Base-by-base conservation (phyloP, 2,329 filamentous ascomycete genomes). In the Curvularia sp. region DNA sequence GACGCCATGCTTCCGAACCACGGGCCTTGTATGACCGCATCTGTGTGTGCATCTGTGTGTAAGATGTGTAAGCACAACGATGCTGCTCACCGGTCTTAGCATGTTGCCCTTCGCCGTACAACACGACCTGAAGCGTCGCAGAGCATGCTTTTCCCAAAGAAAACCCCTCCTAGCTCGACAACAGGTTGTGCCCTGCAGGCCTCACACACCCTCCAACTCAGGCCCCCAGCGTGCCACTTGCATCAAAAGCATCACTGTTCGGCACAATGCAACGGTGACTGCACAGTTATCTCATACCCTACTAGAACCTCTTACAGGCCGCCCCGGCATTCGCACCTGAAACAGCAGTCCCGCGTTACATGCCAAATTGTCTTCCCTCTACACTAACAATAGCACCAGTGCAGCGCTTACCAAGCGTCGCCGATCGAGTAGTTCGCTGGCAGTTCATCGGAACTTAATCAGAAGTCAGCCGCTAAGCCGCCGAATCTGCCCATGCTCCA, bases 401-500 rank as follows among this genome's bases (percentile, higher is more conserved):
- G 13, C n/a, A 19, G 9, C 38, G 38, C 38, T 41, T 13, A 18
- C 38, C 47, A 57, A 36, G 18, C 6, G 30, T 51, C 41, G 54
- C 50, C 47, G 52, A 47, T 60, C 58, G 25, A 47, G 43, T 47
- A 56, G 54, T 56, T 56, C 54, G 51, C 45, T 47, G 49, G 49
- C 50, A 55, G 58, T 60, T 60, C 55, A 56, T 57, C 49, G 48
- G 48, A 50, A 30, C n/a, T 39, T 41, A 50, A 39, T 46, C 34
- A 34, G 43, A 49, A 49, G 15, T 39, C 13, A 21, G 52, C 45
- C 42, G 49, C 43, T 43, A 21, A 43, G 28, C 34, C 38, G 45
- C 57, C 58, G 55, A 54, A 38, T 38, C 19, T 49, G 36, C 34
- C n/a, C 32, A 28, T 34, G 38, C 38, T 23, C 42, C 42, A 53